Conservation (phyloP, 2,329 filamentous ascomycete species). For the Coleophoma eucalyptorum region DNA sequence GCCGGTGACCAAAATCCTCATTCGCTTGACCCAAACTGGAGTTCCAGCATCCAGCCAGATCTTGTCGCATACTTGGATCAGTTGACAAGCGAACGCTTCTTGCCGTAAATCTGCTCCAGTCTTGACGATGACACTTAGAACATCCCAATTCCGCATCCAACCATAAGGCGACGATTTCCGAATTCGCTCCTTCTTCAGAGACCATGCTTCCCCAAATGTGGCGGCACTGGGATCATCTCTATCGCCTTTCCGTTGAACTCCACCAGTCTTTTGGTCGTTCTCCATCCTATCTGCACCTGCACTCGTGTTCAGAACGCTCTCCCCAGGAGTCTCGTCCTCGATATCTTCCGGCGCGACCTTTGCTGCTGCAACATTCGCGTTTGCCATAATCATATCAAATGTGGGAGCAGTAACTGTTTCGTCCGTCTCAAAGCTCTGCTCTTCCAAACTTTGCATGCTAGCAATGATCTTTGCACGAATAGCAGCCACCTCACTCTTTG, state of each 20-base stretch:
- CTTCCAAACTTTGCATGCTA: slow-evolving; percentile 84
- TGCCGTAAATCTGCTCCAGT: slow-evolving; percentile 79
- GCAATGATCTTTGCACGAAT: slow-evolving; percentile 86
- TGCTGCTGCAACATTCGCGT: slow-evolving; percentile 52
- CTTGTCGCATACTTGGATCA: slow-evolving; percentile 76
- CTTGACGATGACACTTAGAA: slow-evolving; percentile 84
- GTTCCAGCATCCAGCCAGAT: slow-evolving; percentile 75
- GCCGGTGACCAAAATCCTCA: slow-evolving; percentile 82
- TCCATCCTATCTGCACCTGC: slow-evolving; percentile 83
- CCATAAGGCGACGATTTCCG: slow-evolving; percentile 80
- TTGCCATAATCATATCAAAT: slow-evolving; percentile 80
- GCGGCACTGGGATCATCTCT: slow-evolving; percentile 82
- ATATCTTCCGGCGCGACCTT: slow-evolving; percentile 46
- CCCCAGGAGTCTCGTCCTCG: slow-evolving; percentile 45
- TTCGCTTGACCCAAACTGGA: slow-evolving; percentile 83
- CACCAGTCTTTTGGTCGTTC: slow-evolving; percentile 83
- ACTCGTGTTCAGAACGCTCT: slow-evolving; percentile 52
- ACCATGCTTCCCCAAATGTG: slow-evolving; percentile 84
- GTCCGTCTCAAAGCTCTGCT: slow-evolving; percentile 77
- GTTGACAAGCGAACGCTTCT: slow-evolving; percentile 82
- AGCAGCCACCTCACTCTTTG: slow-evolving; percentile 75
- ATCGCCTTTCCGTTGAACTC: slow-evolving; percentile 75
- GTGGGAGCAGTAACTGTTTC: slow-evolving; percentile 65
- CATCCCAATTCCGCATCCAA: slow-evolving; percentile 88
- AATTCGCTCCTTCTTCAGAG: slow-evolving; percentile 79